Evolutionary conservation across 2,329 filamentous ascomycete species (phyloP), one percentile per base, ranked within the genome.

Genomic region (Talaromyces sp.): DNA sequence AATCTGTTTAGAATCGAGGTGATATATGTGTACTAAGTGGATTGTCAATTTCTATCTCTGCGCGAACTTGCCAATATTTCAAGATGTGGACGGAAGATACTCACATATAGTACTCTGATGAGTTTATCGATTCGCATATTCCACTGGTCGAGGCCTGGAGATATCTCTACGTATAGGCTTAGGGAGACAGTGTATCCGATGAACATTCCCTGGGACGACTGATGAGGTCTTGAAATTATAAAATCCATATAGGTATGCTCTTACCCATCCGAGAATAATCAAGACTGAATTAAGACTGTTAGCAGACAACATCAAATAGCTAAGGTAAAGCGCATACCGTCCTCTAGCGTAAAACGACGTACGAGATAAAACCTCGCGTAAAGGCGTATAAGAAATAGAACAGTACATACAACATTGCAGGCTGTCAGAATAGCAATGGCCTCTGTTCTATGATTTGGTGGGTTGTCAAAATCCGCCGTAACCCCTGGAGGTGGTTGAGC

Each of bases 211-310:
- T 63, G 11, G 17, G 5, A 8, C 17, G 4, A 2, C 22, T 11
- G 31, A 38, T 58, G 31, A 58, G 49, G 11, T 40, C 15, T 27
- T 4, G 5, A 17, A 4, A 19, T 10, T 11, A 51, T 2, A n/a
- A n/a, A 27, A 3, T 13, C 3, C 11, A 7, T 53, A 5, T 15
- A 13, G 2, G n/a, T 31, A 19, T 56, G 15, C 10, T 31, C 49
- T 56, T 53, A 63, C 61, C 45, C 61, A 63, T 56, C 31, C 49
- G 38, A 63, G 34, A 19, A 22, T 5, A 54, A 54, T n/a, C 27
- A 53, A 53, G 22, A 38, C 61, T 63, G 10, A 31, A 22, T 11
- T 6, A 13, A 40, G n/a, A 54, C 19, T 22, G 34, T 63, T 54
- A 63, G 45, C 17, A 56, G 31, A 31, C 13, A 6, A 8, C 22